Base-by-base conservation (phyloP, 2,329 filamentous ascomycete species). In the Colletotrichum acutatum region DNA sequence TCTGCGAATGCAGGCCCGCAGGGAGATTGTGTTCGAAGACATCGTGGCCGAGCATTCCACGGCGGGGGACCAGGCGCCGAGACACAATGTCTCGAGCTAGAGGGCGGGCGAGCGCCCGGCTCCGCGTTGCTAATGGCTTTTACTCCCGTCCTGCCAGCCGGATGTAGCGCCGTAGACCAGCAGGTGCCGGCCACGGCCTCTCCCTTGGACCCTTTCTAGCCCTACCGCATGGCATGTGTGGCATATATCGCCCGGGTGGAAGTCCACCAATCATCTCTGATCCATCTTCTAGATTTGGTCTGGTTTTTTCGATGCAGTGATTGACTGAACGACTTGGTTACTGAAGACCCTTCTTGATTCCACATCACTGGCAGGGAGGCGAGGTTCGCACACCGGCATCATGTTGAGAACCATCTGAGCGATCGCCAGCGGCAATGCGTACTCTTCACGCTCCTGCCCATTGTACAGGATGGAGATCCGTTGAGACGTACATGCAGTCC, bases 41-140 rank as follows among this genome's bases (percentile, higher is more conserved):
- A 32, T 59, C 65, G 37, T 37, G 34, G 49, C 26, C 28, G 57
- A 62, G 62, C 49, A 71, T 62, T 71, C 68, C 68, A 52, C 57
- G n/a, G 32, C 32, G 16, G 16, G 28, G 57, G 49, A 28, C 30
- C 4, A 42, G 12, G 14, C 22, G 62, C 64, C 68, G 57, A 68
- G 68, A 68, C 68, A 62, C 5, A 22, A 16, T 53, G 30, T 59
- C 61, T 66, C 22, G 54, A 42, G 8, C 32, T 53, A 26, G 19
- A 49, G 42, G 19, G 42, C 42, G 42, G 42, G 16, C 49, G 49
- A 61, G 49, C 14, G 32, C 42, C 62, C 63, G 68, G 63, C 34
- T 46, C 46, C 14, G 22, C 42, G 54, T 28, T 42, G 54, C 30
- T 59, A 16, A 16, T 60, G 68, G 32, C 32, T 71, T 71, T 24